Percentiles rank a stretch among this genome's conserved stretches.
These are phyloP conservation scores for Noccaea caerulescens DNA, from an alignment of 345 rosid species.

Conservation along the genomic window DNA sequence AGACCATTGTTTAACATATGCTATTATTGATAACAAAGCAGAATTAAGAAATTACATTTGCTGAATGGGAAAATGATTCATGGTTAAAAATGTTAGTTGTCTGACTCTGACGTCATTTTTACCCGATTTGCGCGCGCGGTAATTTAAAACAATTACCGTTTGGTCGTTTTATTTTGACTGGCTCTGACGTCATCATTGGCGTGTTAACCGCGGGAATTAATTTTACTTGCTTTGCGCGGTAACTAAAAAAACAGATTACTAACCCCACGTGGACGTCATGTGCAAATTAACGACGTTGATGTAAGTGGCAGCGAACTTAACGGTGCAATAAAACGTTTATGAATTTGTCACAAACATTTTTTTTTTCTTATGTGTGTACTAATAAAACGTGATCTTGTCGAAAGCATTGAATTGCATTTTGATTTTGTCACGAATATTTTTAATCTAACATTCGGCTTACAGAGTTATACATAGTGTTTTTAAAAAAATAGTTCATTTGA, in stretches of 20 bases:
- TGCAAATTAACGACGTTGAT: constrained; percentile 31
- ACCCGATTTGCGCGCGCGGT: too few species aligned
- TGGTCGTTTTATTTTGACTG: too few species aligned
- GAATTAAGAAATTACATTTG: background rate
- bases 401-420: background rate
- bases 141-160: too few species aligned
- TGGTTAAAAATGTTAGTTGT: background rate
- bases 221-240: constrained; percentile 8
- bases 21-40: background rate
- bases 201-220: constrained; percentile 6
- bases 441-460: background rate
- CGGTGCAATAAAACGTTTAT: constrained; percentile 32
- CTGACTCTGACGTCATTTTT: too few species aligned
- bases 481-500: constrained; percentile 1
- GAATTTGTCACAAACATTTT: background rate
- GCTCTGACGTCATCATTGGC: constrained; percentile 19
- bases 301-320: constrained; percentile 29
- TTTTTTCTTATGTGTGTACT: background rate
- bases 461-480: background rate
- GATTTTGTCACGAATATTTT: background rate
- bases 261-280: constrained; percentile 31
- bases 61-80: background rate
- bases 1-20: background rate
- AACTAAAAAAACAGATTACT: constrained; percentile 15
- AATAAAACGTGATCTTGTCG: constrained; percentile 16